phyloP scores from a whole-genome alignment of 2,329 filamentous ascomycete genomes.

The Mollisia scopiformis region DNA sequence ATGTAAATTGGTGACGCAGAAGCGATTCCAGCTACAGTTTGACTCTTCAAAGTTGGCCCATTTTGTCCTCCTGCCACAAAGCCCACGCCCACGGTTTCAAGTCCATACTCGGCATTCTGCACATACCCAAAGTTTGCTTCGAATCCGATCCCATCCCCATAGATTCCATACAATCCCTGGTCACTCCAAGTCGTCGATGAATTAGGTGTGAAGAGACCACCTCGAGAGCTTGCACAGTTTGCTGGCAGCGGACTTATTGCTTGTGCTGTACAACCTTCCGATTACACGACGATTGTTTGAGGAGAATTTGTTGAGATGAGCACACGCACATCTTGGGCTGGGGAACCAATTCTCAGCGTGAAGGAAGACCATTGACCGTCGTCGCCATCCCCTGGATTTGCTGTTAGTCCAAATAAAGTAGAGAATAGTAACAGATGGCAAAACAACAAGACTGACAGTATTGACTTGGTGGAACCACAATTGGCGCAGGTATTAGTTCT shows the following conservation, averaged over 20 bases:
- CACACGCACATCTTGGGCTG: slow-evolving; percentile 47
- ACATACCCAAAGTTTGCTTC: slow-evolving; percentile 43
- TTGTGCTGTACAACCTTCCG: slow-evolving; percentile 35
- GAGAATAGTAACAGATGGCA: neutral
- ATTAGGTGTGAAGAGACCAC: slow-evolving; percentile 57
- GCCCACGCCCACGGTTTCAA: slow-evolving; percentile 25
- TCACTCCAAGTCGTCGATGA: slow-evolving; percentile 57
- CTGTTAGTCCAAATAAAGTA: neutral
- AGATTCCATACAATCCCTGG: slow-evolving; percentile 40
- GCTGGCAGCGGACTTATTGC: slow-evolving; percentile 38
- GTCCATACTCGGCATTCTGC: slow-evolving; percentile 28
- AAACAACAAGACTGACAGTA: slow-evolving; percentile 20
- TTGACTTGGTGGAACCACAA: slow-evolving; percentile 25
- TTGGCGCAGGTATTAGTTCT: slow-evolving; percentile 12
- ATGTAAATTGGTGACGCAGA: slow-evolving; percentile 41
- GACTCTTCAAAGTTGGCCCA: slow-evolving; percentile 20
- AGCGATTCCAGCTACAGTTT: slow-evolving; percentile 20
- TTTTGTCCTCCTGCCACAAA: slow-evolving; percentile 10
- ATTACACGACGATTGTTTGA: slow-evolving; percentile 38
- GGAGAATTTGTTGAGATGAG: slow-evolving; percentile 43
- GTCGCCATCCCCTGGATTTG: slow-evolving; percentile 51
- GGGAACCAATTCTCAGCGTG: slow-evolving; percentile 58
- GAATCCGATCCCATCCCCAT: slow-evolving; percentile 41
- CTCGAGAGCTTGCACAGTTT: slow-evolving; percentile 50
- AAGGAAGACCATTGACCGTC: slow-evolving; percentile 76